phyloP scores from a whole-genome alignment of 2,329 filamentous ascomycete genomes.

The Aspergillus jensenii region DNA sequence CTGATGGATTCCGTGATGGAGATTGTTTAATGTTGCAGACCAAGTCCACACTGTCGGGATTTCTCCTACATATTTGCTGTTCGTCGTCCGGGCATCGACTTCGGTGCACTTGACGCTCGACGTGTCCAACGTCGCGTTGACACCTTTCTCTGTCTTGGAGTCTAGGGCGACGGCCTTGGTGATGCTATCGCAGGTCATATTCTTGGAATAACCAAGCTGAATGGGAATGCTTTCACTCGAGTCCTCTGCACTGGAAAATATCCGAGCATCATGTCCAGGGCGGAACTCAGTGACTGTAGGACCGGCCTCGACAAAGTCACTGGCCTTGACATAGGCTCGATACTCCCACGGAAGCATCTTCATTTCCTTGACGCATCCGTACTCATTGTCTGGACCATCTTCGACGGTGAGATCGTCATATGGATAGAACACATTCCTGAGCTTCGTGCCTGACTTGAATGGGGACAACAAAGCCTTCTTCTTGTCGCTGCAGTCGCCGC shows the following conservation, averaged over 20 bases:
- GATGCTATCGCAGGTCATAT: slow-evolving; percentile 62
- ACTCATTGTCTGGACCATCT: slow-evolving; percentile 42
- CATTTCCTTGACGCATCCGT: slow-evolving; percentile 55
- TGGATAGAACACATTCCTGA: slow-evolving; percentile 64
- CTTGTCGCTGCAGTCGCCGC: slow-evolving; percentile 56
- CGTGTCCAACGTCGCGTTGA: slow-evolving; percentile 45
- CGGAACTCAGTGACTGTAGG: slow-evolving; percentile 61
- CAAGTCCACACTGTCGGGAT: slow-evolving; percentile 47
- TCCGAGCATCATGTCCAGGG: slow-evolving; percentile 61
- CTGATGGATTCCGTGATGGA: slow-evolving; percentile 61
- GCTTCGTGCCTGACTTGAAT: slow-evolving; percentile 53
- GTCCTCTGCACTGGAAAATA: slow-evolving; percentile 49
- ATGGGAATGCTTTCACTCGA: slow-evolving; percentile 42
- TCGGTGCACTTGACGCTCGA: slow-evolving; percentile 48
- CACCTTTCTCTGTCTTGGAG: slow-evolving; percentile 53
- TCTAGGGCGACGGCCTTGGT: slow-evolving; percentile 51
- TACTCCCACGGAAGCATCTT: too few relatives aligned
- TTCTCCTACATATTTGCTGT: too few relatives aligned
- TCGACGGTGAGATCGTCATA: slow-evolving; percentile 57
- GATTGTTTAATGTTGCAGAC: slow-evolving; percentile 53
- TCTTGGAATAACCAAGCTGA: slow-evolving; percentile 54
- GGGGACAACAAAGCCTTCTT: slow-evolving; percentile 55
- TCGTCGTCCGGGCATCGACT: slow-evolving; percentile 30
- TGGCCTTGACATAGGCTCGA: too few relatives aligned
- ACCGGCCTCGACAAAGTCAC: slow-evolving; percentile 48